These are phyloP conservation scores for Myxozyma vanderwaltii DNA, from an alignment of 805 yeast genomes.

Conservation along the genomic window DNA sequence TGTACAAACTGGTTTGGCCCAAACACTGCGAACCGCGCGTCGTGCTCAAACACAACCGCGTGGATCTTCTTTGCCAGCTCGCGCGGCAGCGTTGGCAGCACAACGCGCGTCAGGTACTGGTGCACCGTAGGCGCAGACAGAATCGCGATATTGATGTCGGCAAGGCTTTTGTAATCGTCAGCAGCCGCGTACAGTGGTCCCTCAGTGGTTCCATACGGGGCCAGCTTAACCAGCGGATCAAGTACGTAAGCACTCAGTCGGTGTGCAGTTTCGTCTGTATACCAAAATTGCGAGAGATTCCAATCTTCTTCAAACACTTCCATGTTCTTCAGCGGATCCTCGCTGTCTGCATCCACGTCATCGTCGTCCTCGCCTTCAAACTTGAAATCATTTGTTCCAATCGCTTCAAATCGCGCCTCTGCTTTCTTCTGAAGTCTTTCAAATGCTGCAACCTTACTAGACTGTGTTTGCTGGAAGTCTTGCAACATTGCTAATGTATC, in stretches of 20 bases:
- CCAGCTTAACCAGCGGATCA: slow-evolving; percentile 17
- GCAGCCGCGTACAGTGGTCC: neutral
- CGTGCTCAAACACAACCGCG: slow-evolving; percentile 64
- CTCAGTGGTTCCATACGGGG: neutral
- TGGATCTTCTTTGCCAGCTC: slow-evolving; percentile 15
- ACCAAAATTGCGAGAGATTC: slow-evolving; percentile 93
- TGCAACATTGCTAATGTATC: slow-evolving; percentile 57
- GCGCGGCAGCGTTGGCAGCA: slow-evolving; percentile 17
- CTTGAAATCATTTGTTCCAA: slow-evolving; percentile 38
- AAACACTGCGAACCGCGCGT: slow-evolving; percentile 70
- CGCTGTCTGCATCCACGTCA: slow-evolving; percentile 82
- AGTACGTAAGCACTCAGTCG: slow-evolving; percentile 41
- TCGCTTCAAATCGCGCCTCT: slow-evolving; percentile 60
- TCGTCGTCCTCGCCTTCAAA: slow-evolving; percentile 73
- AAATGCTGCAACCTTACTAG: slow-evolving; percentile 57
- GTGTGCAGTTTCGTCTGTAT: slow-evolving; percentile 71
- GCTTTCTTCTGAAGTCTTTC: slow-evolving; percentile 57
- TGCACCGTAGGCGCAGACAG: slow-evolving; percentile 92
- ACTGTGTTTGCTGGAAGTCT: slow-evolving; percentile 69
- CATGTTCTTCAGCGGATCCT: slow-evolving; percentile 54
- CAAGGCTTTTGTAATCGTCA: slow-evolving; percentile 5
- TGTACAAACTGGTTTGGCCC: slow-evolving; percentile 66
- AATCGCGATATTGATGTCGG: slow-evolving; percentile 54
- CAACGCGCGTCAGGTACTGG: slow-evolving; percentile 33
- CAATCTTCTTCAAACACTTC: slow-evolving; percentile 85